Percentiles rank a stretch among this genome's conserved stretches.
These are phyloP conservation scores for Fagus sylvatica DNA, from an alignment of 306 rosid genomes.

Conservation along the genomic window DNA sequence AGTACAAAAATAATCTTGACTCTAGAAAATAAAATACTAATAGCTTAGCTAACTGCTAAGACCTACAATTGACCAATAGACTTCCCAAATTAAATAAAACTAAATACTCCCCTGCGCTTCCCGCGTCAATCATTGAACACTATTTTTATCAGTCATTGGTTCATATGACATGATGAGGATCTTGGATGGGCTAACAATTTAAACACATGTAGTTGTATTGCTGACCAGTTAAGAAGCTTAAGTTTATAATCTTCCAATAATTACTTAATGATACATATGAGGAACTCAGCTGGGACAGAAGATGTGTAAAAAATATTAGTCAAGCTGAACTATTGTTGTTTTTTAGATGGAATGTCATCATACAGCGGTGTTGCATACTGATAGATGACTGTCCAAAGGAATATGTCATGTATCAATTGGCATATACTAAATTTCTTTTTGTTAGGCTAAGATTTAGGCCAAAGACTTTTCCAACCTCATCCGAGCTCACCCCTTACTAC, in stretches of 20 bases:
- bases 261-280: neutral
- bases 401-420: neutral
- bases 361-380: neutral
- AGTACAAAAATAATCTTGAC: no score
- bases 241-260: neutral
- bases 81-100: no score
- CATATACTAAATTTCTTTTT: neutral
- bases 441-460: neutral
- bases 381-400: neutral
- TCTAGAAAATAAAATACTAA: no score
- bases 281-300: neutral
- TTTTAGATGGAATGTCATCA: neutral
- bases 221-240: neutral
- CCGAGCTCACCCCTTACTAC: neutral
- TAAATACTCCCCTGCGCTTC: no score
- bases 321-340: no score
- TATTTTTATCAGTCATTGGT: neutral
- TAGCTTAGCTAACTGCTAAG: no score
- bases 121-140: no score
- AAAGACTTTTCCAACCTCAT: neutral
- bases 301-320: no score
- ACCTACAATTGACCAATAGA: no score
- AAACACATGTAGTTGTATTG: neutral
- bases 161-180: neutral
- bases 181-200: neutral